Conservation (phyloP, 2,329 filamentous ascomycete species). For the Pseudocercospora macadamiae region DNA sequence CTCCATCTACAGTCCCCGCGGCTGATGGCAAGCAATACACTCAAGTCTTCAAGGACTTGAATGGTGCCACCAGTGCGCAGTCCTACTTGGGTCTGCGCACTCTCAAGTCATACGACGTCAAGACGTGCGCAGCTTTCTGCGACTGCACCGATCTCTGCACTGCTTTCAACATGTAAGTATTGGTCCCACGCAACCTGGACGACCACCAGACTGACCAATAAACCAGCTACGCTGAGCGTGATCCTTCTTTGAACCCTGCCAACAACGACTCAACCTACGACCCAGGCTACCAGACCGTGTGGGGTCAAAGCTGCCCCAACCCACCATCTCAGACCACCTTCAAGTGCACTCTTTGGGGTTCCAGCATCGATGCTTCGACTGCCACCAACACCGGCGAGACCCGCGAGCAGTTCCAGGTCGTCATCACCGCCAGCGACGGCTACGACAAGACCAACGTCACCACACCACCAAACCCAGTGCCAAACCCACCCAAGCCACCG, state of each 20-base stretch:
- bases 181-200: too few relatives aligned
- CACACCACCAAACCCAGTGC: slow-evolving; percentile 20
- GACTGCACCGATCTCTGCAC: slow-evolving; percentile 38
- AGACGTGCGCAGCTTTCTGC: slow-evolving; percentile 37
- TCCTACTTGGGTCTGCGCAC: slow-evolving; percentile 39
- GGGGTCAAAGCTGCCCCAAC: slow-evolving; percentile 39
- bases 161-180: slow-evolving; percentile 37
- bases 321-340: slow-evolving; percentile 43
- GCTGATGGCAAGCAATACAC: slow-evolving; percentile 29
- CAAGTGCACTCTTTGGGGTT: slow-evolving; percentile 46
- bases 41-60: slow-evolving; percentile 38
- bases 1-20: slow-evolving; percentile 28
- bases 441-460: slow-evolving; percentile 33
- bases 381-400: slow-evolving; percentile 35
- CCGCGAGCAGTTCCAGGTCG: slow-evolving; percentile 35
- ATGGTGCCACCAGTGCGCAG: slow-evolving; percentile 34
- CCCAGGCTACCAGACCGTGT: slow-evolving; percentile 25
- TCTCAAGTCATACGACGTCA: slow-evolving; percentile 36
- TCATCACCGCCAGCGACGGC: slow-evolving; percentile 36
- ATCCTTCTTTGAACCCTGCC: slow-evolving; percentile 38
- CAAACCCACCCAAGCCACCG: slow-evolving; percentile 19
- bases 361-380: slow-evolving; percentile 34
- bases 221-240: slow-evolving; percentile 38
- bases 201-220: background rate
- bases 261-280: slow-evolving; percentile 31